Evolutionary conservation across 495 filamentous ascomycete species (phyloP).

Genomic region (Daldinia grandis): DNA sequence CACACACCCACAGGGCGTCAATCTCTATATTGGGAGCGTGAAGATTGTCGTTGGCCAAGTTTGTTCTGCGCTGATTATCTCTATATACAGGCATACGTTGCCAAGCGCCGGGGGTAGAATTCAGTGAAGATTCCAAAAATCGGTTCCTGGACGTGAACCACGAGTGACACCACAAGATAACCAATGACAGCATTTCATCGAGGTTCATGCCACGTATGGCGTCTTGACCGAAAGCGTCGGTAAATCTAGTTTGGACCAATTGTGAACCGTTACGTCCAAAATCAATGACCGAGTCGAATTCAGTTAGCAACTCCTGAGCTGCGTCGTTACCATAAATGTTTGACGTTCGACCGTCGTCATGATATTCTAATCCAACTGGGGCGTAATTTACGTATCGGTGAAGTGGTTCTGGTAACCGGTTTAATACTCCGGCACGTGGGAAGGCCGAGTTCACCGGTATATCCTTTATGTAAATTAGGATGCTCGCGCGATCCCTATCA

Average conservation of each 20-base stretch:
- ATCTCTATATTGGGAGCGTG: background rate
- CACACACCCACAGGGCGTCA: background rate
- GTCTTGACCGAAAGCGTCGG: too few species aligned
- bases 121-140: too few species aligned
- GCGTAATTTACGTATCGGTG: background rate
- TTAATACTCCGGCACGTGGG: background rate
- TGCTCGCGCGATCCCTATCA: background rate
- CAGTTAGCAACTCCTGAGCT: background rate
- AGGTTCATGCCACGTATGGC: too few species aligned
- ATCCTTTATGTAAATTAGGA: background rate
- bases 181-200: too few species aligned
- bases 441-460: background rate
- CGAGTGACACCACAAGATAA: too few species aligned
- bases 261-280: too few species aligned
- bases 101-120: too few species aligned
- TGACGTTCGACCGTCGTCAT: background rate
- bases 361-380: background rate
- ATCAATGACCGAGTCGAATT: background rate
- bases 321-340: background rate
- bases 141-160: too few species aligned
- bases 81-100: too few species aligned
- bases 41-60: too few species aligned
- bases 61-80: too few species aligned
- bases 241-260: too few species aligned
- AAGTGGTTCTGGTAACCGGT: background rate